Base-by-base conservation (phyloP, 768 basidiomycete genomes). In the Boletus rubroflammeus region DNA sequence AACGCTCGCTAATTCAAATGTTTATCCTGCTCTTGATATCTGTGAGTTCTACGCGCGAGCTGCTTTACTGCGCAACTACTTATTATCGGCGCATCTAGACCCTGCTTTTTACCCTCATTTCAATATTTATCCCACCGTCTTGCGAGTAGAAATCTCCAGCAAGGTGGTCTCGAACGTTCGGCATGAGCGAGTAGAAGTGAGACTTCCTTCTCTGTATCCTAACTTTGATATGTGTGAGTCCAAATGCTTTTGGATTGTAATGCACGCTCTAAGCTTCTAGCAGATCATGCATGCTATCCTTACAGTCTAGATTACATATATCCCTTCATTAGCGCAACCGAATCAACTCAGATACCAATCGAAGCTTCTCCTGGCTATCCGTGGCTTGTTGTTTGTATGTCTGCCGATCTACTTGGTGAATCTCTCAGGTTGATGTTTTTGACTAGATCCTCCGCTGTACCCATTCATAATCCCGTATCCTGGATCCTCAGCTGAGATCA, bases 241-340 rank as follows among this genome's bases (percentile, higher is more conserved):
- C 39, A 53, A 39, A 23, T 15, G 23, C n/a, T 6, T 4, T n/a
- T 15, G 17, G 21, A 21, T 28, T 34, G 8, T 35, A 5, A 25
- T 17, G 7, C 25, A 26, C 5, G 17, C 42, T 46, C 35, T 55
- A 23, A 50, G 21, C 19, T 23, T 46, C 43, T 10, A 31, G 19
- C 48, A 78, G 76, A 78, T 62, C 64, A 66, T 49, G 58, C 72
- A 50, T 65, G 70, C 43, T 80, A 81, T 63, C 77, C 79, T 8
- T 63, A 59, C 55, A 73, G 72, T 59, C 58, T 78, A 15, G 49
- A 67, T 41, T 55, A 53, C 25, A 72, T 76, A 46, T 78, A 79
- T 57, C 70, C 72, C n/a, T 43, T 19, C 40, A 19, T 46, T 26
- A 40, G 35, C 2, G 7, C 25, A 28, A 26, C 11, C 2, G 47